phyloP scores from a whole-genome alignment of 2,329 filamentous ascomycete species.

The Penicillium occitanis region DNA sequence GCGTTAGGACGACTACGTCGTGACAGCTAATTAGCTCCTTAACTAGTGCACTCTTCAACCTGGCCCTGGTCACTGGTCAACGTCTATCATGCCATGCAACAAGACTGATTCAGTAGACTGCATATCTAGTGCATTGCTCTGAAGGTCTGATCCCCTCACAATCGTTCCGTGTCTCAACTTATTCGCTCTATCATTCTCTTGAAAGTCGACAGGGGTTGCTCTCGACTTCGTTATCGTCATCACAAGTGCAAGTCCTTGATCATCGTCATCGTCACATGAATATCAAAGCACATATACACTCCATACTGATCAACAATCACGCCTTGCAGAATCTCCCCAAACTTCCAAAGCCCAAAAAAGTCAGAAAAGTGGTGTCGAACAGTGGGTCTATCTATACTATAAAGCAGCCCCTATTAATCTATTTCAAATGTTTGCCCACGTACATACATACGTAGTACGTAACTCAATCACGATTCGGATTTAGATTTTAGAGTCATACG shows the following conservation, averaged over 20 bases:
- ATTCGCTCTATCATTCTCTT: not conserved
- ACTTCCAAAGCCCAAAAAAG: not conserved
- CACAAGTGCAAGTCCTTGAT: not conserved
- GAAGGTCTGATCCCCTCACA: slow-evolving; percentile 7
- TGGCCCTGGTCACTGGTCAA: not conserved
- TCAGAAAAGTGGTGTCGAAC: not conserved
- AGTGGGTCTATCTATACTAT: slow-evolving; percentile 1
- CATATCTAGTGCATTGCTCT: slow-evolving; percentile 4
- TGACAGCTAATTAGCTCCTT: no score
- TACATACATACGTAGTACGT: not conserved
- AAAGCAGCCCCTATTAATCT: not conserved
- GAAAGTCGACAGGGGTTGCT: not conserved
- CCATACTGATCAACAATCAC: slow-evolving; percentile 6
- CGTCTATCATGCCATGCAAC: not conserved
- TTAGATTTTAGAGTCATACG: no score
- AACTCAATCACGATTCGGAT: not conserved
- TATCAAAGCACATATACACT: not conserved
- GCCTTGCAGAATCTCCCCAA: not conserved
- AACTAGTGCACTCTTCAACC: slow-evolving; percentile 2
- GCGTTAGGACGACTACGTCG: not conserved
- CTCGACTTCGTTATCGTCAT: not conserved
- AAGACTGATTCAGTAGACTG: slow-evolving; percentile 6
- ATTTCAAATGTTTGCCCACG: not conserved
- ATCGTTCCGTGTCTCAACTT: not conserved
- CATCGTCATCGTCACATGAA: not conserved